These are phyloP conservation scores for Ceratocystis ficicola DNA, from an alignment of 2,329 filamentous ascomycete species.

Conservation along the genomic window DNA sequence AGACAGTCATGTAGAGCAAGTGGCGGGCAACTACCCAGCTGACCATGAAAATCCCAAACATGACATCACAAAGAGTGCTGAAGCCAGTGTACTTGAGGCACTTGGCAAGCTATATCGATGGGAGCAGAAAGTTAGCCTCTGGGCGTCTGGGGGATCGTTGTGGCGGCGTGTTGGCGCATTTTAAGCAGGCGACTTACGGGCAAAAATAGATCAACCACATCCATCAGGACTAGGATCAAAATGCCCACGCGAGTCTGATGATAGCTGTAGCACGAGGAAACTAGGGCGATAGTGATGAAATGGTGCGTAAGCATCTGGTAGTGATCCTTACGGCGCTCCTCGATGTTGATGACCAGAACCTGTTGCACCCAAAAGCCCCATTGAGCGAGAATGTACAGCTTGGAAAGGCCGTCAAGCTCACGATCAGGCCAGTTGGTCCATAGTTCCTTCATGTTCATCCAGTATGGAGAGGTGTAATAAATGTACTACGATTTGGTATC, in stretches of 20 bases:
- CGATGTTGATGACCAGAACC: slow-evolving; percentile 85
- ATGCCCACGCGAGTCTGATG: slow-evolving; percentile 79
- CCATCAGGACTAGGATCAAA: slow-evolving; percentile 83
- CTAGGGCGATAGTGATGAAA: slow-evolving; percentile 71
- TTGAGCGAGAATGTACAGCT: slow-evolving; percentile 82
- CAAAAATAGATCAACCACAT: slow-evolving; percentile 78
- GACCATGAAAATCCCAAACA: slow-evolving; percentile 75
- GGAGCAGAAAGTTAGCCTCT: slow-evolving; percentile 20
- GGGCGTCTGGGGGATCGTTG: neutral
- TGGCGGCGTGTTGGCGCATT: neutral
- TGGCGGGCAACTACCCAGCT: slow-evolving; percentile 79
- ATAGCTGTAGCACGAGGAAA: slow-evolving; percentile 74
- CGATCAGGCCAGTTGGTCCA: slow-evolving; percentile 79
- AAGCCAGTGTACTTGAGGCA: slow-evolving; percentile 82
- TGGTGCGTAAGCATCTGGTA: slow-evolving; percentile 95
- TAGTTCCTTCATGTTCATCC: slow-evolving; percentile 60
- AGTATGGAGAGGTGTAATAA: slow-evolving; percentile 65
- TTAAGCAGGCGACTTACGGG: slow-evolving; percentile 46
- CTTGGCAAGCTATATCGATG: slow-evolving; percentile 57
- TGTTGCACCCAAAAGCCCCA: slow-evolving; percentile 91
- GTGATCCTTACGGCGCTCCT: slow-evolving; percentile 87
- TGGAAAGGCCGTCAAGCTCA: slow-evolving; percentile 60
- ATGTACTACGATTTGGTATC: slow-evolving; percentile 49
- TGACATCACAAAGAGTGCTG: slow-evolving; percentile 62
- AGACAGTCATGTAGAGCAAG: slow-evolving; percentile 63